Conservation (phyloP, 805 yeast genomes). For the Ogataea neopini region DNA sequence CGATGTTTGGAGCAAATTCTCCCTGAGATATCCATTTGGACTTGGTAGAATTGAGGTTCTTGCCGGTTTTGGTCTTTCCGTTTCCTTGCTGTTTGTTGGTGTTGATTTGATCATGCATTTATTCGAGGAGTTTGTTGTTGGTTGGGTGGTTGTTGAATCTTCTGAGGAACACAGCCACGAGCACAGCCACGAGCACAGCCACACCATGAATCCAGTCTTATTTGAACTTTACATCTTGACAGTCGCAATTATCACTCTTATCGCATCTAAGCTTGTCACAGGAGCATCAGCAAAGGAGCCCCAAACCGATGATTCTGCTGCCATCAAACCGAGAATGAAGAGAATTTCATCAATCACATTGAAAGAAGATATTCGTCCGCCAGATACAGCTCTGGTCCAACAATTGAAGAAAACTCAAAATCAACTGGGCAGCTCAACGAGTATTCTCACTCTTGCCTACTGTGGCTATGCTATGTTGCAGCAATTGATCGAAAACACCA, state of each 20-base stretch:
- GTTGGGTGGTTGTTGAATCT: conserved; percentile 36
- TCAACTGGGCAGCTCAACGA: conserved; percentile 41
- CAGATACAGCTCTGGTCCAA: conserved; percentile 4
- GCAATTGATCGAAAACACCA: conserved; percentile 27
- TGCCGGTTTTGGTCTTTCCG: conserved; percentile 82
- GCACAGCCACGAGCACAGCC: conserved; percentile 25
- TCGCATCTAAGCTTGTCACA: conserved; percentile 33
- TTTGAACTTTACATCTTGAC: conserved; percentile 34
- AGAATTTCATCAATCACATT: conserved; percentile 30
- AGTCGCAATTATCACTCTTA: conserved; percentile 33
- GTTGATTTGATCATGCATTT: conserved; percentile 84
- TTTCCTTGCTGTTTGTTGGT: conserved; percentile 87
- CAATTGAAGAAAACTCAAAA: conserved; percentile 18
- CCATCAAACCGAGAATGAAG: conserved; percentile 19
- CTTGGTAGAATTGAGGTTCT: conserved; percentile 87
- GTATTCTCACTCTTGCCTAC: conserved; percentile 42
- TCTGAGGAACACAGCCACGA: conserved; percentile 33
- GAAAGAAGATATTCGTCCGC: conserved; percentile 24
- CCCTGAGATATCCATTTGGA: conserved; percentile 88
- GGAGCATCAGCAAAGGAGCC: not conserved
- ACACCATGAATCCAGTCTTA: conserved; percentile 24
- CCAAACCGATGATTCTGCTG: not conserved
- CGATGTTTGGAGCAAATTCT: conserved; percentile 84
- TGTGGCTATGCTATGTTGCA: conserved; percentile 33
- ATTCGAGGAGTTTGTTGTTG: conserved; percentile 69